These are phyloP conservation scores for Brassica napus DNA, from an alignment of 345 rosid genomes.

Conservation along the genomic window DNA sequence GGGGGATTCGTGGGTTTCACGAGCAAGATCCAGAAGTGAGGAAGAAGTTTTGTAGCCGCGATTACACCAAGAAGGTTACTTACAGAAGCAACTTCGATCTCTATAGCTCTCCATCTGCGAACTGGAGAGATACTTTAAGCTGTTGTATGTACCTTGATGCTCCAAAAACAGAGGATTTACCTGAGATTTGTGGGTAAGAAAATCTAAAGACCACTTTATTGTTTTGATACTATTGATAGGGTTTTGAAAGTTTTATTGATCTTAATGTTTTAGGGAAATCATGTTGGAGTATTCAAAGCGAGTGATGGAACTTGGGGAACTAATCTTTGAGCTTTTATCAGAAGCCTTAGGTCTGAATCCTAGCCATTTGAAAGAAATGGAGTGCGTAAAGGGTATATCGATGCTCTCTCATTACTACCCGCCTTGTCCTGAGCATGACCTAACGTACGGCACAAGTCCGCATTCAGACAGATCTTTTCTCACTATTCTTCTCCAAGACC, in stretches of 20 bases:
- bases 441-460: constrained; percentile 48
- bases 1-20: constrained; percentile 24
- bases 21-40: constrained; percentile 36
- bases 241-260: background rate
- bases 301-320: constrained; percentile 38
- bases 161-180: constrained; percentile 44
- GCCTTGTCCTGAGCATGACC: constrained; percentile 54
- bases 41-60: constrained; percentile 31
- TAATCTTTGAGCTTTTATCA: constrained; percentile 50
- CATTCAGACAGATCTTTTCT: constrained; percentile 55
- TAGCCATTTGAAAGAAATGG: constrained; percentile 44
- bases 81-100: constrained; percentile 41
- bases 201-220: background rate
- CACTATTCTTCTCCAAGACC: constrained; percentile 58
- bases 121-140: constrained; percentile 45
- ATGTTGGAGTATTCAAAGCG: constrained; percentile 43
- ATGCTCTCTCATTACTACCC: constrained; percentile 58
- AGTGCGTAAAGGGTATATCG: constrained; percentile 40
- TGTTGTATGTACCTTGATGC: constrained; percentile 30
- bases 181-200: constrained; percentile 40
- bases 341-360: constrained; percentile 58
- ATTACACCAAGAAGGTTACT: background rate
- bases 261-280: constrained; percentile 40
- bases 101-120: constrained; percentile 27
- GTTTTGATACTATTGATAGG: background rate